phyloP scores from a whole-genome alignment of 2,329 filamentous ascomycete genomes.

The Botrytis fragariae region DNA sequence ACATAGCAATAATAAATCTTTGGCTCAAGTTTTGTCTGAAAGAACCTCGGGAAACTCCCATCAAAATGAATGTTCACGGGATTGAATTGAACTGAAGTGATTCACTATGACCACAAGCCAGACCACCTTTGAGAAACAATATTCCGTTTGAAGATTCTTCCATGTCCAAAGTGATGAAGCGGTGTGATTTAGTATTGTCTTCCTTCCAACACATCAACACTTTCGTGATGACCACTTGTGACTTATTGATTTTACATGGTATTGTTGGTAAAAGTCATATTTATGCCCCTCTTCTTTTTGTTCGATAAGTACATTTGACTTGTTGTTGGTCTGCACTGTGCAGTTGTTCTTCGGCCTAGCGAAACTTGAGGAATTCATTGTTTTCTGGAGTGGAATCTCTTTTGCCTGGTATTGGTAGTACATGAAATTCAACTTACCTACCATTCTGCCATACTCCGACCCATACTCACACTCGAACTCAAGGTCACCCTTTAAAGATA shows the following conservation, averaged over 20 bases:
- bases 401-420: not conserved
- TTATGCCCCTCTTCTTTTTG: not conserved
- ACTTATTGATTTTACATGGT: constrained; percentile 7
- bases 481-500: not conserved
- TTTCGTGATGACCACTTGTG: constrained; percentile 3
- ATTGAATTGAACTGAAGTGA: not conserved
- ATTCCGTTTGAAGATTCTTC: not conserved
- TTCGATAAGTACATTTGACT: not conserved
- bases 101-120: not conserved
- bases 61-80: not conserved
- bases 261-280: not conserved
- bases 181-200: constrained; percentile 13
- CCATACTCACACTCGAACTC: not conserved
- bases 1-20: not conserved
- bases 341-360: constrained; percentile 14
- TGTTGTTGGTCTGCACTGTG: not conserved
- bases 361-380: constrained; percentile 5
- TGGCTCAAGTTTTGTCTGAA: not conserved
- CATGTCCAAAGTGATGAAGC: constrained; percentile 1
- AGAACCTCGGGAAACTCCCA: not conserved
- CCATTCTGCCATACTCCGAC: not conserved
- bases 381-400: constrained; percentile 1
- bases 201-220: constrained; percentile 14
- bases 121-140: not conserved
- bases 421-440: not conserved